phyloP scores from a whole-genome alignment of 495 filamentous ascomycete species.

The Hypoxylon subgilvum region DNA sequence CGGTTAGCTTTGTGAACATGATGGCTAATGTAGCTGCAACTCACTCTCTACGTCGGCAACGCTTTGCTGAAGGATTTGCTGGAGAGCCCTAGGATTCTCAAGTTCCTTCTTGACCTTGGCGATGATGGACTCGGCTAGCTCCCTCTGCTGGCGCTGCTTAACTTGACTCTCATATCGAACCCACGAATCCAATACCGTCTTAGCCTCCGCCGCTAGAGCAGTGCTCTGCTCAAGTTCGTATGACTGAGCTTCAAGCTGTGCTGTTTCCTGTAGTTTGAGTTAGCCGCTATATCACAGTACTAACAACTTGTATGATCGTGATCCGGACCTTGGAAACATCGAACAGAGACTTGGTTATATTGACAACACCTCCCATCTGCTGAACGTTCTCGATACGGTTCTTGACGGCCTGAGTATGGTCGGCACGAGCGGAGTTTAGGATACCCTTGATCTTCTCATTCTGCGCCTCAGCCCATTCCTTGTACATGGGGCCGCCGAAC shows the following conservation, averaged over 20 bases:
- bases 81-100: slow-evolving; percentile 91
- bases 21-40: slow-evolving; percentile 48
- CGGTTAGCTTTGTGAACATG: slow-evolving; percentile 31
- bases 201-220: slow-evolving; percentile 86
- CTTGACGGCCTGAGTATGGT: slow-evolving; percentile 95
- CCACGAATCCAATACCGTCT: slow-evolving; percentile 95
- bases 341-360: slow-evolving; percentile 95
- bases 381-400: slow-evolving; percentile 88
- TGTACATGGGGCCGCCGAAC: slow-evolving; percentile 90
- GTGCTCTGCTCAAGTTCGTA: slow-evolving; percentile 97
- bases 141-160: slow-evolving; percentile 95
- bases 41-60: slow-evolving; percentile 94
- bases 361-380: slow-evolving; percentile 90
- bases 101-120: slow-evolving; percentile 97
- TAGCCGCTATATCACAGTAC: not conserved
- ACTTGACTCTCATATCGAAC: slow-evolving; percentile 97
- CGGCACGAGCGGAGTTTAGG: slow-evolving; percentile 87
- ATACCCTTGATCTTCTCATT: slow-evolving; percentile 87
- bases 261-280: slow-evolving; percentile 71
- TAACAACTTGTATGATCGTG: not conserved
- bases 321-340: slow-evolving; percentile 79
- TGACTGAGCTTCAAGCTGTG: slow-evolving; percentile 89
- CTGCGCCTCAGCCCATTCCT: slow-evolving; percentile 87
- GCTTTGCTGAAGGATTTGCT: slow-evolving; percentile 95
- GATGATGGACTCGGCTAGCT: slow-evolving; percentile 91